These are phyloP conservation scores for Lasiosphaeria hispida DNA, from an alignment of 495 filamentous ascomycete species.

Conservation along the genomic window DNA sequence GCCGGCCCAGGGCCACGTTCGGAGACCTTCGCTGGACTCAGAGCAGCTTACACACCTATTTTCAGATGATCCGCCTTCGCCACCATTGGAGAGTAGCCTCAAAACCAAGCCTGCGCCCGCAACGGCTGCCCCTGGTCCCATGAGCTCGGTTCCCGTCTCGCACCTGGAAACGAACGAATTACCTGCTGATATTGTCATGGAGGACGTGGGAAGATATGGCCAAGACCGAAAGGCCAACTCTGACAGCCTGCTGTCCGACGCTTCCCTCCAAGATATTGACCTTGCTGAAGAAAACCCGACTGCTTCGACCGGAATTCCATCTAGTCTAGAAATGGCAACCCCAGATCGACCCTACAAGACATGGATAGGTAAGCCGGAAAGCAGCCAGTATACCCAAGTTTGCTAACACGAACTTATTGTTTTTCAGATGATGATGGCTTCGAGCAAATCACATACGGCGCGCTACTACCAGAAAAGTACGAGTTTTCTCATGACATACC, in stretches of 20 bases:
- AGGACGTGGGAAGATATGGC: not conserved
- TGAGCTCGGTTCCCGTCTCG: too few species aligned
- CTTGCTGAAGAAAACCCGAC: not conserved
- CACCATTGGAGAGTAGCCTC: too few species aligned
- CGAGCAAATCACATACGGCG: not conserved
- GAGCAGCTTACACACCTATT: not conserved
- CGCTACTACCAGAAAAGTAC: slow-evolving; percentile 26
- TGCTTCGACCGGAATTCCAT: not conserved
- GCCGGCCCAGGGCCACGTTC: too few species aligned
- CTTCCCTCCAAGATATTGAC: too few species aligned
- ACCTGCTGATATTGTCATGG: not conserved
- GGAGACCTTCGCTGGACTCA: not conserved
- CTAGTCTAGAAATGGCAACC: slow-evolving; percentile 19
- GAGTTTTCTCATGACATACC: slow-evolving; percentile 2
- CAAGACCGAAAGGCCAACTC: not conserved
- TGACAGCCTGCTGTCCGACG: not conserved
- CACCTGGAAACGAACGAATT: too few species aligned
- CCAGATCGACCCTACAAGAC: slow-evolving; percentile 24
- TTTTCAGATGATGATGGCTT: slow-evolving; percentile 6
- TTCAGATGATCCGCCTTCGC: slow-evolving; percentile 1
- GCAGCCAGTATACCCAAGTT: not conserved
- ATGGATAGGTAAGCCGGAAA: slow-evolving; percentile 18
- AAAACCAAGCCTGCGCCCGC: too few species aligned
- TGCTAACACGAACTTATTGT: not conserved
- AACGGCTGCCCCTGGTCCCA: too few species aligned